phyloP scores from a whole-genome alignment of 345 rosid genomes.

The Eucalyptus marginata region DNA sequence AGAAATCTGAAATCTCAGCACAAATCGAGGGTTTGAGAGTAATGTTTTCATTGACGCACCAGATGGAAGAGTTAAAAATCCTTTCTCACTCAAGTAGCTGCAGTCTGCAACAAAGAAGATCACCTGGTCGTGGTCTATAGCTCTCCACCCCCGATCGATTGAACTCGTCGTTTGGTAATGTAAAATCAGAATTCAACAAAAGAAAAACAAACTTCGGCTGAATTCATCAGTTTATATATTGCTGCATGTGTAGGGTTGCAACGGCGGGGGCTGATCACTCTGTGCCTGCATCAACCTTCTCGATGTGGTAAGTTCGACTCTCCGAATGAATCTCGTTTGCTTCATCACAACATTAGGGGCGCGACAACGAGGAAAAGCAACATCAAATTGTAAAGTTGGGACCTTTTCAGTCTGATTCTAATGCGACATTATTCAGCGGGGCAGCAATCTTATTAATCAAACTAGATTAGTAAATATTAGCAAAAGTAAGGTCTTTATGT shows the following conservation, averaged over 20 bases:
- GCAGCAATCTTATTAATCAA: too few species aligned
- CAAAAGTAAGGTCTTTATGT: too few species aligned
- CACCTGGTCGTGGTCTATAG: conserved; percentile 21
- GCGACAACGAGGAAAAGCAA: neutral
- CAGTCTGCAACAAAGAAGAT: conserved; percentile 26
- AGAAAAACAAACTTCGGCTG: too few species aligned
- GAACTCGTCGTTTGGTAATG: neutral
- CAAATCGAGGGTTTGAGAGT: neutral
- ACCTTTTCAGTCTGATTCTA: neutral
- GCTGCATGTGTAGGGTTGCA: conserved; percentile 5
- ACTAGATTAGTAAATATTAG: too few species aligned
- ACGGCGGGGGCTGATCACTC: conserved; percentile 18
- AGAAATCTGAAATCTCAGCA: neutral
- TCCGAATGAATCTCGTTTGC: neutral
- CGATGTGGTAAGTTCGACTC: conserved; percentile 13
- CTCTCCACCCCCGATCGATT: neutral
- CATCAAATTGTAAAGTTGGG: neutral
- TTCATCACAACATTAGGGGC: neutral
- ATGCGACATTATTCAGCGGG: neutral
- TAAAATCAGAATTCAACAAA: neutral
- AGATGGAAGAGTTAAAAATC: conserved; percentile 27
- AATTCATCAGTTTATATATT: neutral
- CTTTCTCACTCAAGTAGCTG: conserved; percentile 22
- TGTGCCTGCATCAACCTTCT: conserved; percentile 27
- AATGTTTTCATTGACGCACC: too few species aligned